Conservation (phyloP, 768 basidiomycete genomes). For the Gloeostereum incarnatum region DNA sequence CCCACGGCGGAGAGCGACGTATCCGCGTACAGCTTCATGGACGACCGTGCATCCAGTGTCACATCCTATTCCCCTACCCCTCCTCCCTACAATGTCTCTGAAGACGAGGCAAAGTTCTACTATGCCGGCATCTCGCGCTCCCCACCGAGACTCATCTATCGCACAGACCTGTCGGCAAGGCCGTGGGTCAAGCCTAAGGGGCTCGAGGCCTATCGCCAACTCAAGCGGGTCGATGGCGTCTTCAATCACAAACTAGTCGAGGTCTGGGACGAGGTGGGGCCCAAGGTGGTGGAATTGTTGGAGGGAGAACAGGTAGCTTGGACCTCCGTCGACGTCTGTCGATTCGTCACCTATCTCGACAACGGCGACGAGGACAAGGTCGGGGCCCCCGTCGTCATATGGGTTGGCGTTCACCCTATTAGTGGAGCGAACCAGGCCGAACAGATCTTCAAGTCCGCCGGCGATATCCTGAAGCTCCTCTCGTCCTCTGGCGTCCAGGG, state of each 20-base stretch:
- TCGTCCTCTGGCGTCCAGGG: conserved; percentile 14
- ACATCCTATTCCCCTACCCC: too few relatives aligned
- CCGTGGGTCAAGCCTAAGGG: conserved; percentile 13
- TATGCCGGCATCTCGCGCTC: conserved; percentile 8
- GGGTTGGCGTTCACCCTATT: conserved; percentile 19
- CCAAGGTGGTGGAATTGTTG: conserved; percentile 10
- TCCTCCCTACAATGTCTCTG: too few relatives aligned
- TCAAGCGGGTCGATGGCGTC: conserved; percentile 15
- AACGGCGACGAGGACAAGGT: not conserved
- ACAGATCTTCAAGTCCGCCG: conserved; percentile 11
- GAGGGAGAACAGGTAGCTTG: conserved; percentile 11
- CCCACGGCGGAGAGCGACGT: too few relatives aligned
- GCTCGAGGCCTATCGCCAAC: conserved; percentile 12
- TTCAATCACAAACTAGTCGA: conserved; percentile 10
- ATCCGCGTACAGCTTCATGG: too few relatives aligned
- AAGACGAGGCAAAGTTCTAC: conserved; percentile 13
- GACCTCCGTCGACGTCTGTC: conserved; percentile 15
- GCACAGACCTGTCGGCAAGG: conserved; percentile 9
- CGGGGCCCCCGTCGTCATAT: conserved; percentile 17
- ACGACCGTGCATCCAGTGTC: too few relatives aligned
- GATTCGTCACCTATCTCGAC: conserved; percentile 7
- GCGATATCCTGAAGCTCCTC: conserved; percentile 15
- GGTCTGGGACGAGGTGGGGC: conserved; percentile 14
- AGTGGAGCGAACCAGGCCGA: too few relatives aligned
- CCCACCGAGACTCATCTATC: conserved; percentile 14